These are phyloP conservation scores for Bryoerythrophyllum caledonicum DNA, from an alignment of 225 moss, liverwort and hornwort species.

Conservation along the genomic window DNA sequence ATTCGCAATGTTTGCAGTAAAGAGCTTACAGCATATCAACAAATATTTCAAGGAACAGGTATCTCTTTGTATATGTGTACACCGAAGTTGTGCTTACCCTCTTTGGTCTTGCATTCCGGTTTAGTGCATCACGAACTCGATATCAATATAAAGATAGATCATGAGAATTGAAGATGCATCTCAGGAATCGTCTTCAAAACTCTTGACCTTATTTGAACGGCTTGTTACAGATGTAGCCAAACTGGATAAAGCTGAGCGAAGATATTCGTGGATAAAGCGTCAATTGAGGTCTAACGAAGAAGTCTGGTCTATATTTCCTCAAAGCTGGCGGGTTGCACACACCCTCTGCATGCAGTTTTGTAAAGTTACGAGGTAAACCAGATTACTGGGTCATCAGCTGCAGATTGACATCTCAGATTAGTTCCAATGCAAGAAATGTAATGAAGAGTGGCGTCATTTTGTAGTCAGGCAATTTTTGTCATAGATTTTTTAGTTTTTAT, in stretches of 20 bases:
- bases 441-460: slow-evolving; percentile 3
- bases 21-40: slow-evolving; percentile 88
- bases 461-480: background rate
- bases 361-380: slow-evolving; percentile 74
- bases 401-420: background rate
- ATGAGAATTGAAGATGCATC: background rate
- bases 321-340: slow-evolving; percentile 74
- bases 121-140: background rate
- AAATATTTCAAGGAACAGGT: slow-evolving; percentile 92
- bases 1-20: slow-evolving; percentile 84
- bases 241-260: slow-evolving; percentile 79
- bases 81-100: background rate
- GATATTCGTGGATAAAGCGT: slow-evolving; percentile 90
- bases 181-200: background rate
- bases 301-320: slow-evolving; percentile 87
- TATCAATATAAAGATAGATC: background rate
- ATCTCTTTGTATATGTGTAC: background rate
- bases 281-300: slow-evolving; percentile 87
- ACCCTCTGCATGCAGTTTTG: slow-evolving; percentile 91
- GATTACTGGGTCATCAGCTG: background rate
- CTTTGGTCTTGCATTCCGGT: slow-evolving; percentile 8
- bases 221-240: slow-evolving; percentile 66
- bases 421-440: background rate
- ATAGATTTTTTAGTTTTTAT: background rate
- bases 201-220: background rate